Evolutionary conservation across 192 early-diverging fungal species (phyloP).

Genomic region (Coemansia sp.): DNA sequence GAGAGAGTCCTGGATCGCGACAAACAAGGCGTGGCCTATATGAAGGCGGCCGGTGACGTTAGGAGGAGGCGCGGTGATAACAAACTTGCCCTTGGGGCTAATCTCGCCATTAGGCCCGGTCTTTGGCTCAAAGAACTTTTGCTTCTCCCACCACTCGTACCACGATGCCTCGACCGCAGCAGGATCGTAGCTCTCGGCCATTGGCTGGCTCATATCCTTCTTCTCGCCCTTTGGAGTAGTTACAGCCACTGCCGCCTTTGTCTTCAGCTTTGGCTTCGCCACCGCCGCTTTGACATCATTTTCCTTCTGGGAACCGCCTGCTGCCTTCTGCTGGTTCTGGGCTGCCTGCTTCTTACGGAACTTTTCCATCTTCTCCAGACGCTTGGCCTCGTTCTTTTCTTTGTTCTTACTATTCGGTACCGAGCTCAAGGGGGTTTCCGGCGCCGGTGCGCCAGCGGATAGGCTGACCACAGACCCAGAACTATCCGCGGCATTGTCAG

Average conservation of each 20-base stretch:
- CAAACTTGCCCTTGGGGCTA: slow-evolving; percentile 78
- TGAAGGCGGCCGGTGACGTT: slow-evolving; percentile 98
- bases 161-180: slow-evolving; percentile 90
- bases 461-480: not conserved
- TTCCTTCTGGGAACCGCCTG: slow-evolving; percentile 8
- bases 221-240: slow-evolving; percentile 86
- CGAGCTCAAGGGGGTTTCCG: not conserved
- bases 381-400: slow-evolving; percentile 90
- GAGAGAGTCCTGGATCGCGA: slow-evolving; percentile 93
- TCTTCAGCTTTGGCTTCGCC: slow-evolving; percentile 56
- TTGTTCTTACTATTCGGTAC: slow-evolving; percentile 73
- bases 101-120: slow-evolving; percentile 56
- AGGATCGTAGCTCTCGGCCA: slow-evolving; percentile 86
- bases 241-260: slow-evolving; percentile 68
- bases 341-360: slow-evolving; percentile 85
- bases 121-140: slow-evolving; percentile 87
- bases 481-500: not conserved
- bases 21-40: slow-evolving; percentile 91
- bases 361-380: slow-evolving; percentile 90
- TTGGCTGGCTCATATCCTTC: slow-evolving; percentile 70
- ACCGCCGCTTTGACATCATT: slow-evolving; percentile 64
- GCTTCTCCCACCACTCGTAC: slow-evolving; percentile 98
- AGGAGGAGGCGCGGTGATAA: slow-evolving; percentile 97
- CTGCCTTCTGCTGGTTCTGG: slow-evolving; percentile 8
- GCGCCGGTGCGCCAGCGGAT: not conserved